Evolutionary conservation across 2,329 filamentous ascomycete genomes (phyloP).

Genomic region (Fusarium tjaetaba): DNA sequence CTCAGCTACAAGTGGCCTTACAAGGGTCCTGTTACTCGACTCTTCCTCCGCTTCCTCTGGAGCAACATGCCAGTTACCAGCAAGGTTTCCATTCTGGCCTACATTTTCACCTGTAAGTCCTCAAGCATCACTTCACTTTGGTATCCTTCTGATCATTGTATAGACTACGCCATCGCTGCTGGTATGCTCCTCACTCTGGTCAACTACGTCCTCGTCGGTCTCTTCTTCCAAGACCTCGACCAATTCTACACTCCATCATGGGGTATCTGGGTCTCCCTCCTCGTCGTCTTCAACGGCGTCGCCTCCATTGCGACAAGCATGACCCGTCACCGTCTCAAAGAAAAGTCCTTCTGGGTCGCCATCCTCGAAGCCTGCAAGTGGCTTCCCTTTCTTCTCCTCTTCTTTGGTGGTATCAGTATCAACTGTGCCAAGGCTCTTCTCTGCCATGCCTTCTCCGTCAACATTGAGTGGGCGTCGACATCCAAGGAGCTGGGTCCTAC

Average conservation of each 20-base stretch:
- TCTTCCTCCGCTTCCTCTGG: slow-evolving; percentile 49
- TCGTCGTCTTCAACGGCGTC: slow-evolving; percentile 41
- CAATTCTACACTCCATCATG: slow-evolving; percentile 75
- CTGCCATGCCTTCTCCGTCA: slow-evolving; percentile 41
- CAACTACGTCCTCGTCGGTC: slow-evolving; percentile 80
- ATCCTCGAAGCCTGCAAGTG: slow-evolving; percentile 41
- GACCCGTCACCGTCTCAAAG: slow-evolving; percentile 42
- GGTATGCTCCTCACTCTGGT: slow-evolving; percentile 71
- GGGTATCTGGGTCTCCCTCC: slow-evolving; percentile 65
- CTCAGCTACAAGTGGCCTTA: slow-evolving; percentile 61
- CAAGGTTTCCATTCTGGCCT: slow-evolving; percentile 76
- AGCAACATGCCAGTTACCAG: slow-evolving; percentile 66
- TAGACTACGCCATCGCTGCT: slow-evolving; percentile 72
- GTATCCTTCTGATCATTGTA: no score
- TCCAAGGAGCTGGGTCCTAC: slow-evolving; percentile 44
- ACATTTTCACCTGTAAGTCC: slow-evolving; percentile 67
- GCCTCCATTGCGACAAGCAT: slow-evolving; percentile 40
- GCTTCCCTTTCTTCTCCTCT: slow-evolving; percentile 44
- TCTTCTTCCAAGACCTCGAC: slow-evolving; percentile 73
- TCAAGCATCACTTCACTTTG: accelerated
- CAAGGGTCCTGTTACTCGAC: slow-evolving; percentile 70
- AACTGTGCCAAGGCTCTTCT: slow-evolving; percentile 44
- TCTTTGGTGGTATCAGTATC: slow-evolving; percentile 46
- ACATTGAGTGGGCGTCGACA: slow-evolving; percentile 46
- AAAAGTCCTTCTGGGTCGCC: slow-evolving; percentile 41